Conservation (phyloP, 805 yeast species). For the Kodamaea sagamina region DNA sequence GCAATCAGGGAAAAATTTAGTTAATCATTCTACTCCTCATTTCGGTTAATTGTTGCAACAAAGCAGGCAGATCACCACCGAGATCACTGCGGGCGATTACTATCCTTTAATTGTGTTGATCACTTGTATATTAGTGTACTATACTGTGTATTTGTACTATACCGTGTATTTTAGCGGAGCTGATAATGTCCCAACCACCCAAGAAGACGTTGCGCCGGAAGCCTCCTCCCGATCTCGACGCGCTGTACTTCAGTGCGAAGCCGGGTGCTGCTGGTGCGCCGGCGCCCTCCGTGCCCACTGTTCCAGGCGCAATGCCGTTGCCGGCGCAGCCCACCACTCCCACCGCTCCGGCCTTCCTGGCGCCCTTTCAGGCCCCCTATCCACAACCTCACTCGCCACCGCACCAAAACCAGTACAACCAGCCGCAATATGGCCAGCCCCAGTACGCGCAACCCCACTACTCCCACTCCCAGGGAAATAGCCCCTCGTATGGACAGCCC, state of each 20-base stretch:
- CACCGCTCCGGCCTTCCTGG: too few relatives aligned
- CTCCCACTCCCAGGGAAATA: too few relatives aligned
- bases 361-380: too few relatives aligned
- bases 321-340: background rate
- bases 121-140: too few relatives aligned
- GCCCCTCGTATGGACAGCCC: too few relatives aligned
- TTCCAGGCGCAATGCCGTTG: too few relatives aligned
- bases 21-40: background rate
- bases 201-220: conserved; percentile 26
- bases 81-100: background rate
- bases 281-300: background rate
- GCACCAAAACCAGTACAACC: too few relatives aligned
- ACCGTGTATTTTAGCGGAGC: too few relatives aligned
- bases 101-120: background rate
- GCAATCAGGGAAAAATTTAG: background rate
- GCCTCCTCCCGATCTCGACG: conserved; percentile 26
- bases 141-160: too few relatives aligned
- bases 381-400: too few relatives aligned
- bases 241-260: background rate
- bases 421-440: too few relatives aligned
- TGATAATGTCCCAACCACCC: conserved; percentile 10
- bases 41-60: background rate
- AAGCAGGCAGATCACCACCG: background rate
- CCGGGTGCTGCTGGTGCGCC: background rate
- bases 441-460: too few relatives aligned